A percentile compares a stretch with the other conserved stretches of the same genome.
Evolutionary conservation across 2,329 filamentous ascomycete genomes (phyloP).

Genomic region (Botrytis porri): DNA sequence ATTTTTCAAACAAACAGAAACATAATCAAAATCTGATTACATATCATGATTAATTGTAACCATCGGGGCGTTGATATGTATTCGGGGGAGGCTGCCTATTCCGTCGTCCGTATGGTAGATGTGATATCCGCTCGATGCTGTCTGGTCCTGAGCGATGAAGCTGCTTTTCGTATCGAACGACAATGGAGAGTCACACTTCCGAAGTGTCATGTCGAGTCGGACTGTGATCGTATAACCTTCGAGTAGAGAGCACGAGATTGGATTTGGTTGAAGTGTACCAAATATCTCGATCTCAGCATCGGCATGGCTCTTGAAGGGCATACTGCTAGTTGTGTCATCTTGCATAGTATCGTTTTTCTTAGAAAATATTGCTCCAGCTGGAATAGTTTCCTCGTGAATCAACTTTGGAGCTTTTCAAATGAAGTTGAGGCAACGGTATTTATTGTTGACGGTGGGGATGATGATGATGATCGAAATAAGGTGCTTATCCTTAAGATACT

Average conservation of each 20-base stretch:
- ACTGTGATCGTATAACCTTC: constrained; percentile 1
- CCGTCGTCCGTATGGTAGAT: background rate
- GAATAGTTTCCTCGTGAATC: too few species aligned
- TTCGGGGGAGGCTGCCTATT: background rate
- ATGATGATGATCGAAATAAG: too few species aligned
- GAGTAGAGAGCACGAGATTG: constrained; percentile 6
- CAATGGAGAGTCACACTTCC: background rate
- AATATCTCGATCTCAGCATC: too few species aligned
- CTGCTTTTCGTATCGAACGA: background rate
- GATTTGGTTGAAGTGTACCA: background rate
- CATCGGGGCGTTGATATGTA: background rate
- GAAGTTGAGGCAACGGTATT: too few species aligned
- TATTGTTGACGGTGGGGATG: too few species aligned
- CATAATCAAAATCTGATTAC: too few species aligned
- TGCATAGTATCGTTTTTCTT: background rate
- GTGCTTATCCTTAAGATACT: too few species aligned
- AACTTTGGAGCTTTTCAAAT: too few species aligned
- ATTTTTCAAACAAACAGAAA: too few species aligned
- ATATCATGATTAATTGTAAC: too few species aligned
- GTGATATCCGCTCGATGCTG: background rate
- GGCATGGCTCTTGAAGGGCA: background rate
- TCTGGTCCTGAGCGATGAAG: constrained; percentile 9
- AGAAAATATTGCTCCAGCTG: too few species aligned
- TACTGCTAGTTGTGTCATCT: background rate
- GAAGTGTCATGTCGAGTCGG: constrained; percentile 8